Percentiles rank a stretch among this genome's conserved stretches.
phyloP scores from a whole-genome alignment of 805 yeast genomes.

The Teunomyces funiuensis region DNA sequence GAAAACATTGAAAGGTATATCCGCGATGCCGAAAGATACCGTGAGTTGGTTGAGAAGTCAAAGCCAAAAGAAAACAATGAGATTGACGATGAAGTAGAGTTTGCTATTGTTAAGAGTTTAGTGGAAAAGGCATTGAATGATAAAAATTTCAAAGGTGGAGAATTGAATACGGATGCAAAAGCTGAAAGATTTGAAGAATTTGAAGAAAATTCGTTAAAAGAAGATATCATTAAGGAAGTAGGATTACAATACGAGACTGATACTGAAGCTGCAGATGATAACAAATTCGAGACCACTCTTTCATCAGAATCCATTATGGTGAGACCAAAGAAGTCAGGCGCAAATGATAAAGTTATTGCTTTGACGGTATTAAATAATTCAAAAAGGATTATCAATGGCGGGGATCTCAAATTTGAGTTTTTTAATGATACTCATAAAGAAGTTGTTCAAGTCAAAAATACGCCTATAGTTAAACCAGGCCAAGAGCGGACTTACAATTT shows the following conservation, averaged over 20 bases:
- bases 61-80: slow-evolving; percentile 7
- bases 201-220: neutral
- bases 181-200: neutral
- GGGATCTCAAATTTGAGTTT: slow-evolving; percentile 30
- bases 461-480: slow-evolving; percentile 23
- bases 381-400: slow-evolving; percentile 22
- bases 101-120: slow-evolving; percentile 23
- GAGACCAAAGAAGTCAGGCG: slow-evolving; percentile 17
- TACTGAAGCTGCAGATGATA: neutral
- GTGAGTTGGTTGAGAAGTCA: slow-evolving; percentile 17
- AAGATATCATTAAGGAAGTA: neutral
- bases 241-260: neutral
- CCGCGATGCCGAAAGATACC: slow-evolving; percentile 24
- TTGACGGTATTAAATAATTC: slow-evolving; percentile 26
- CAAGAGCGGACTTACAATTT: slow-evolving; percentile 29
- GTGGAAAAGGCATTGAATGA: slow-evolving; percentile 1
- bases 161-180: neutral
- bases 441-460: slow-evolving; percentile 22
- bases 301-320: slow-evolving; percentile 7
- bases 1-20: slow-evolving; percentile 17
- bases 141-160: neutral
- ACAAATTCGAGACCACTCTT: neutral
- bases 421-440: slow-evolving; percentile 14
- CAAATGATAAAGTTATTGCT: slow-evolving; percentile 21
- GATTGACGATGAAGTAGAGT: slow-evolving; percentile 20